phyloP scores from a whole-genome alignment of 768 basidiomycete genomes.

The Pholiota microspora region DNA sequence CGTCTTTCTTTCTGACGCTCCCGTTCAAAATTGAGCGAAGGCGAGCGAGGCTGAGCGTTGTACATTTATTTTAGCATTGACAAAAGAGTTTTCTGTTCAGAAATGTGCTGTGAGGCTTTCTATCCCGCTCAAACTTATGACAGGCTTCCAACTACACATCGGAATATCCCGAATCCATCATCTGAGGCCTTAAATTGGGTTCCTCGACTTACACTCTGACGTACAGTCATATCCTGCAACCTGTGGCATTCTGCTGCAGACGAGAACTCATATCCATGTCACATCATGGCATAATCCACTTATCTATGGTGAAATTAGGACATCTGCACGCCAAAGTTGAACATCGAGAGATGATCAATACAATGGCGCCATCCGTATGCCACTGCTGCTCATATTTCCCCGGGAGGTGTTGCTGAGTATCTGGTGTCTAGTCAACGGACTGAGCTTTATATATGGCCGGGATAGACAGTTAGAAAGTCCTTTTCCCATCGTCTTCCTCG shows the following conservation, averaged over 20 bases:
- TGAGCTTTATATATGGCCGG: not conserved
- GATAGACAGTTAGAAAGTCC: not conserved
- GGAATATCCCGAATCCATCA: too few species aligned
- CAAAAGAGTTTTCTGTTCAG: not conserved
- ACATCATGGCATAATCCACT: not conserved
- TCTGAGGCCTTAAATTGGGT: too few species aligned
- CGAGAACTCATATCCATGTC: not conserved
- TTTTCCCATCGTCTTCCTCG: conserved; percentile 1
- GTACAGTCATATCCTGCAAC: too few species aligned
- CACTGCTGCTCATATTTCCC: conserved; percentile 16
- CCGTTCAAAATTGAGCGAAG: too few species aligned
- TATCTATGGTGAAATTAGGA: conserved; percentile 4
- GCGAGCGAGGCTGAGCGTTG: not conserved
- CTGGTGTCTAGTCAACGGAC: too few species aligned
- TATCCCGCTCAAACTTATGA: too few species aligned
- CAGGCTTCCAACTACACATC: too few species aligned
- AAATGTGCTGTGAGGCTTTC: not conserved
- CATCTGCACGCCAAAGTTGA: not conserved
- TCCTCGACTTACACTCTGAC: too few species aligned
- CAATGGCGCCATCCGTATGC: conserved; percentile 23
- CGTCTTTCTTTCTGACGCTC: not conserved
- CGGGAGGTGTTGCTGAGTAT: conserved; percentile 4
- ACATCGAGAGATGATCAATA: not conserved
- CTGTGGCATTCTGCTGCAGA: too few species aligned
- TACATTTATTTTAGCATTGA: not conserved